A percentile compares a stretch with the other conserved stretches of the same genome.
phyloP scores from a whole-genome alignment of 805 yeast genomes.

The Candida tammaniensis region DNA sequence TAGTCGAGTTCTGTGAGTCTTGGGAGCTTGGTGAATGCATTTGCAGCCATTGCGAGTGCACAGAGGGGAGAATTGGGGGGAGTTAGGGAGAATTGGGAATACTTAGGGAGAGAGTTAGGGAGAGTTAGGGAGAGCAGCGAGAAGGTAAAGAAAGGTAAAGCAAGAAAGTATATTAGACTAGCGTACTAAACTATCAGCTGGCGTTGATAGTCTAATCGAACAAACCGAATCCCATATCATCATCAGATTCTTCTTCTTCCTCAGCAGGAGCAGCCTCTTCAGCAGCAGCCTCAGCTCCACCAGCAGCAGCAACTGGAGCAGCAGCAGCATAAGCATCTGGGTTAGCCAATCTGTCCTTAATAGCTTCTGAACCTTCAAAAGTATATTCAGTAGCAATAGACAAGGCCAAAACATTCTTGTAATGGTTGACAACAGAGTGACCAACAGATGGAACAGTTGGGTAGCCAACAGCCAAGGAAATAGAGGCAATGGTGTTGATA shows the following conservation, averaged over 20 bases:
- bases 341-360: constrained; percentile 99
- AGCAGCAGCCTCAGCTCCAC: constrained; percentile 55
- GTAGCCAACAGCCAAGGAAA: constrained; percentile 97
- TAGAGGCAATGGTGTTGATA: constrained; percentile 87
- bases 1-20: no score
- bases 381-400: constrained; percentile 99
- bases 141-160: no score
- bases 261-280: constrained; percentile 72
- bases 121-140: no score
- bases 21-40: no score
- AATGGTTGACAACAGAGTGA: constrained; percentile 97
- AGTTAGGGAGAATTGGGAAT: no score
- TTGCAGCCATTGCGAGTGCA: no score
- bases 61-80: no score
- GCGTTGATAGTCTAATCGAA: constrained; percentile 85
- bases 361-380: constrained; percentile 97
- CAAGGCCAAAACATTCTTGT: constrained; percentile 97
- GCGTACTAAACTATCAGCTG: no score
- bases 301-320: constrained; percentile 95
- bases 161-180: no score
- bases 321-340: constrained; percentile 99
- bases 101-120: no score
- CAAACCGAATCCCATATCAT: constrained; percentile 98
- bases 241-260: constrained; percentile 73
- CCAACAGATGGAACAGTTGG: constrained; percentile 99